phyloP scores from a whole-genome alignment of 345 rosid genomes.

The thale cress (Arabidopsis thaliana) region TAIR10.1 NC_003076.8:21570501-21571000 shows the following conservation, averaged over 20 bases:
- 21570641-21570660: no score
- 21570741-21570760: slow-evolving; percentile 45
- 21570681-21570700: slow-evolving; percentile 7
- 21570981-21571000: slow-evolving; percentile 48
- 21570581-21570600: not conserved
- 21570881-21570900: slow-evolving; percentile 99
- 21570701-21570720: slow-evolving; percentile 23
- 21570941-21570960: slow-evolving; percentile 76
- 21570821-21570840: slow-evolving; percentile 99
- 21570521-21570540: slow-evolving; percentile 11
- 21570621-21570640: no score
- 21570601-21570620: not conserved
- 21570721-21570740: slow-evolving; percentile 21
- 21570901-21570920: slow-evolving; percentile 96
- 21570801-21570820: slow-evolving; percentile 99
- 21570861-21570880: slow-evolving; percentile 99
- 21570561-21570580: not conserved
- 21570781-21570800: slow-evolving; percentile 86
- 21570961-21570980: slow-evolving; percentile 50
- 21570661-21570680: slow-evolving; percentile 7
- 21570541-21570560: slow-evolving; percentile 22
- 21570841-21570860: slow-evolving; percentile 98
- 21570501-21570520: slow-evolving; percentile 2
- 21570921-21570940: slow-evolving; percentile 64
- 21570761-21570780: slow-evolving; percentile 78